phyloP scores from a whole-genome alignment of 768 basidiomycete species.

The Pleurotus tuoliensis region DNA sequence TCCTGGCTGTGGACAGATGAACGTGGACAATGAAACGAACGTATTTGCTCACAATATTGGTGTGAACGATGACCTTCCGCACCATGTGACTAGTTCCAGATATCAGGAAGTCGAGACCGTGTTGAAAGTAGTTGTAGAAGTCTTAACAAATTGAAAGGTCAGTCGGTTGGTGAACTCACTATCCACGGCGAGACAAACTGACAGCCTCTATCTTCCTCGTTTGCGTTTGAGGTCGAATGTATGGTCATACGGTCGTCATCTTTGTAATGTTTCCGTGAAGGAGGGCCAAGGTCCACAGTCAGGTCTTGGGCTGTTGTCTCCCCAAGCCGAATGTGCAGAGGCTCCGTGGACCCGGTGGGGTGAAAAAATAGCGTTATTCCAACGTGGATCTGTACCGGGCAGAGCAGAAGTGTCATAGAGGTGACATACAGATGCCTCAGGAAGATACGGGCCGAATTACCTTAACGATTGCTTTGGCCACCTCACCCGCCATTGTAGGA shows the following conservation, averaged over 20 bases:
- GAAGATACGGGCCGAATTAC: slow-evolving; percentile 27
- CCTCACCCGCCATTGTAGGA: slow-evolving; percentile 66
- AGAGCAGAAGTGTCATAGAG: neutral
- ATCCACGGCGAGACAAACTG: slow-evolving; percentile 2
- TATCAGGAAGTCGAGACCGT: slow-evolving; percentile 85
- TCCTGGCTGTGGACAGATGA: slow-evolving; percentile 57
- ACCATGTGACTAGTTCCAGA: slow-evolving; percentile 68
- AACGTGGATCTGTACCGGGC: slow-evolving; percentile 56
- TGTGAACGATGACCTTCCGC: slow-evolving; percentile 82
- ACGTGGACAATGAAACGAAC: neutral
- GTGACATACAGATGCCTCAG: too few relatives aligned
- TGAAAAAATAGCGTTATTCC: slow-evolving; percentile 71
- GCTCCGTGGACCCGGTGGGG: slow-evolving; percentile 39
- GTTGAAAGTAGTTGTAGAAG: slow-evolving; percentile 92
- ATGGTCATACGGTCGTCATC: slow-evolving; percentile 89
- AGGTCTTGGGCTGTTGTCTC: slow-evolving; percentile 83
- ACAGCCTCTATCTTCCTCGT: slow-evolving; percentile 50
- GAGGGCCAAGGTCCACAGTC: slow-evolving; percentile 73
- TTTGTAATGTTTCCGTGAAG: slow-evolving; percentile 76
- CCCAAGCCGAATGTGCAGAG: slow-evolving; percentile 62
- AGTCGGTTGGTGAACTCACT: slow-evolving; percentile 22
- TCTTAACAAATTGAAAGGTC: slow-evolving; percentile 83
- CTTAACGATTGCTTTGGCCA: slow-evolving; percentile 65
- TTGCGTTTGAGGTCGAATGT: slow-evolving; percentile 53
- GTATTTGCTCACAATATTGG: slow-evolving; percentile 66